Evolutionary conservation across 2,329 filamentous ascomycete genomes (phyloP).

Genomic region (Colletotrichum ledebouriae): DNA sequence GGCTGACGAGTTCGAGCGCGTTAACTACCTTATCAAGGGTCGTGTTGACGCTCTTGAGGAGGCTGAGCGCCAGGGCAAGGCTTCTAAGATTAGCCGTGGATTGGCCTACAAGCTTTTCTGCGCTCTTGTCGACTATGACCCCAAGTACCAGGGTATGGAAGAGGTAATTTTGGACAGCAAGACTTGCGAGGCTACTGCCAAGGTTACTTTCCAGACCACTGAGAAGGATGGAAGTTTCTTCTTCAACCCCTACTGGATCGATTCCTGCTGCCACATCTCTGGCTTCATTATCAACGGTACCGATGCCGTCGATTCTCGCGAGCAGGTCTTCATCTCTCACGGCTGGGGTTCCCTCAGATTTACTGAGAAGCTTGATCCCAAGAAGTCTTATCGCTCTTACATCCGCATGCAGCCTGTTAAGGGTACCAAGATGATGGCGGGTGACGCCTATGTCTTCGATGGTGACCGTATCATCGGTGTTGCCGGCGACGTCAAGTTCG

Average conservation of each 20-base stretch:
- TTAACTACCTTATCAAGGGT: slow-evolving; percentile 76
- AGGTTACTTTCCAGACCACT: slow-evolving; percentile 61
- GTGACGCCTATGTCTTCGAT: slow-evolving; percentile 69
- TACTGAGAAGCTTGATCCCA: slow-evolving; percentile 58
- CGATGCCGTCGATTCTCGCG: slow-evolving; percentile 66
- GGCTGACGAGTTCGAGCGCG: slow-evolving; percentile 75
- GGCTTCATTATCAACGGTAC: slow-evolving; percentile 73
- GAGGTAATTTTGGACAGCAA: slow-evolving; percentile 68
- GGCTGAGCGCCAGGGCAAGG: slow-evolving; percentile 74
- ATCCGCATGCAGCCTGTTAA: slow-evolving; percentile 69
- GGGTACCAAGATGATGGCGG: slow-evolving; percentile 64
- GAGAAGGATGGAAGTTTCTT: slow-evolving; percentile 65
- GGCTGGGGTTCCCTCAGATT: slow-evolving; percentile 69
- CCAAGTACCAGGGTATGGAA: slow-evolving; percentile 68
- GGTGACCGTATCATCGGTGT: slow-evolving; percentile 63
- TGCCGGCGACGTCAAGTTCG: slow-evolving; percentile 72
- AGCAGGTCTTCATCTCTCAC: slow-evolving; percentile 71
- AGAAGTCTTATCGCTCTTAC: slow-evolving; percentile 67
- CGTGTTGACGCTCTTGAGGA: slow-evolving; percentile 70
- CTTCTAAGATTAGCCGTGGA: slow-evolving; percentile 79
- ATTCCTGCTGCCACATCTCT: slow-evolving; percentile 70
- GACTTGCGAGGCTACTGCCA: slow-evolving; percentile 58
- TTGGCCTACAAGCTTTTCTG: slow-evolving; percentile 81
- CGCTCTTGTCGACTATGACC: slow-evolving; percentile 69
- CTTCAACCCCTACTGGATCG: slow-evolving; percentile 70